Conservation (phyloP, 306 rosid genomes). For the Rosa rugosa region DNA sequence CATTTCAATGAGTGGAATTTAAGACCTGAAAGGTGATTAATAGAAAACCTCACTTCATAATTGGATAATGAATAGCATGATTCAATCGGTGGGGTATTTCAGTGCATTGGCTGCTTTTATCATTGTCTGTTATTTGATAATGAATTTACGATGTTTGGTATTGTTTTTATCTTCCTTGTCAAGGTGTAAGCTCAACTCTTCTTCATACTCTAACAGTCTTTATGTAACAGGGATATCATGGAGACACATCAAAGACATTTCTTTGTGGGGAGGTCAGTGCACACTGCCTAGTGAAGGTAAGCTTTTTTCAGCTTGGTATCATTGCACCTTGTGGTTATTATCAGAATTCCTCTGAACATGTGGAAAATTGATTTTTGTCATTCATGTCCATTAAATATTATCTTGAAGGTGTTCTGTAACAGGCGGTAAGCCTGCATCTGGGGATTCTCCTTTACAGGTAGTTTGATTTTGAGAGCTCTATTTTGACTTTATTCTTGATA, state of each 20-base stretch:
- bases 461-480: too few relatives aligned
- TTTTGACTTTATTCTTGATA: too few relatives aligned
- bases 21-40: background rate
- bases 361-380: too few relatives aligned
- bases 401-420: background rate
- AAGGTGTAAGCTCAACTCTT: background rate
- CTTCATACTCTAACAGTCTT: background rate
- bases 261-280: slow-evolving; percentile 76
- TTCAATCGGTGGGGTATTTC: background rate
- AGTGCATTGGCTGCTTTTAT: too few relatives aligned
- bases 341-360: slow-evolving; percentile 16
- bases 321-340: background rate
- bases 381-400: background rate
- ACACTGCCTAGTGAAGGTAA: slow-evolving; percentile 73
- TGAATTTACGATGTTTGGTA: too few relatives aligned
- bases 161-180: background rate
- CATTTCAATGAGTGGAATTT: background rate
- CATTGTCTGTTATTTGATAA: too few relatives aligned
- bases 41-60: background rate
- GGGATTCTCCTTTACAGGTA: too few relatives aligned
- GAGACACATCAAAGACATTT: slow-evolving; percentile 94
- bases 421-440: too few relatives aligned
- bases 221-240: slow-evolving; percentile 83
- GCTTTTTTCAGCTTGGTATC: slow-evolving; percentile 22
- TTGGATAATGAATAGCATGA: background rate